Evolutionary conservation across 495 filamentous ascomycete genomes (phyloP), one percentile per base, ranked within the genome.

Genomic region (Hyaloscypha bicolor): DNA sequence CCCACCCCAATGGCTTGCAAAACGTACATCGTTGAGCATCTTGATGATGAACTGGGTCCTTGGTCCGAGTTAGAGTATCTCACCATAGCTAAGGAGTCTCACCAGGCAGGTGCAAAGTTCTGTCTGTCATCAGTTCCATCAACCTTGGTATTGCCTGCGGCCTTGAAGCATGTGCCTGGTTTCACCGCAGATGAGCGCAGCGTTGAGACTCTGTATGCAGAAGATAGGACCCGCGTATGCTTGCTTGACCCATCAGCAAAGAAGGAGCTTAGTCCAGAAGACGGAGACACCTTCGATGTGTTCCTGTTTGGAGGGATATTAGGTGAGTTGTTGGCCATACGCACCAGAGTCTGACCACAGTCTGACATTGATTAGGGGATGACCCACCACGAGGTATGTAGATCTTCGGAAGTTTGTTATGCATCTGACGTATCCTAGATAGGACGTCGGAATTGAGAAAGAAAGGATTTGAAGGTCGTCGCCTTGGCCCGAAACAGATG

Each of bases 251-350:
- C 95, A 0, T 81, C 89, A 33, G 96, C 93, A 6, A 79, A 83
- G 70, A 85, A 86, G 69, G 94, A 97, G 70, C 75, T 99, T 72
- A 86, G 82, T 52, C 95, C 96, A 0, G 88, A 87, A 52, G 95
- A 99, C 81, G 92, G 86, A 11, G 86, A 90, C 48, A 76, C 69
- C 14, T 99, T 98, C 77, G 92, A 97, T 68, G 88, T 91, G 16
- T 99, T 97, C 77, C 78, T 99, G 37, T 99, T 98, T 78, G 95
- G 95, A 14, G 95, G 95, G 3, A 99, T 99, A 77, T 80, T 99
- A 66, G 94, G 93, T 96, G 80, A 68, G 87, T 80, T 64, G 62
- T 58, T 31, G 31, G 39, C 9, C 19, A 8, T 19, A 29, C 31
- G 9, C 6, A 39, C n/a, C 1, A 19, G 19, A 6, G 9, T 55